These are phyloP conservation scores for Rhodocollybia butyracea DNA, from an alignment of 768 basidiomycete genomes.

Conservation along the genomic window DNA sequence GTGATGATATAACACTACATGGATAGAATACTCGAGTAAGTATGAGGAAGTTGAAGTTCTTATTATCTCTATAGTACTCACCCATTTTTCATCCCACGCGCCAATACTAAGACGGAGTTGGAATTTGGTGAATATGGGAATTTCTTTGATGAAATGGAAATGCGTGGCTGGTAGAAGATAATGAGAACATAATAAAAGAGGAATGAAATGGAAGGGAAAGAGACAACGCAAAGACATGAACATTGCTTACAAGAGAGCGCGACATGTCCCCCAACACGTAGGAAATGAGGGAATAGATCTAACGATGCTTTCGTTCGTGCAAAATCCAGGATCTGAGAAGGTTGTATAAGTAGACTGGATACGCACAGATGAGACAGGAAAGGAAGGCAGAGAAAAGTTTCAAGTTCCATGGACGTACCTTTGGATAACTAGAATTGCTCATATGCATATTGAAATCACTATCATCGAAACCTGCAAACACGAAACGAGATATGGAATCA, in stretches of 20 bases:
- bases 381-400: no score
- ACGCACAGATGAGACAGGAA: no score
- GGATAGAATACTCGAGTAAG: no score
- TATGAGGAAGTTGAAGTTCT: neutral
- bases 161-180: conserved; percentile 36
- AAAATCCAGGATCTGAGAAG: conserved; percentile 1
- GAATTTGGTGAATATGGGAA: conserved; percentile 39
- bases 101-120: conserved; percentile 41
- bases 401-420: conserved; percentile 41
- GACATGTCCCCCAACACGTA: conserved; percentile 33
- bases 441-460: conserved; percentile 73
- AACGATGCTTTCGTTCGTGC: conserved; percentile 4
- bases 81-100: conserved; percentile 57
- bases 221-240: conserved; percentile 21
- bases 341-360: neutral
- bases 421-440: conserved; percentile 80
- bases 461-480: conserved; percentile 56
- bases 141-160: conserved; percentile 49
- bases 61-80: conserved; percentile 23
- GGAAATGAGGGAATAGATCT: conserved; percentile 33
- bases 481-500: neutral
- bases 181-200: neutral
- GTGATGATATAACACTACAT: conserved; percentile 41
- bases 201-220: neutral
- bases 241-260: conserved; percentile 42